Evolutionary conservation across 1,284 basidiomycete genomes (phyloP).

Genomic region (Cryptococcus jaspeensis): DNA sequence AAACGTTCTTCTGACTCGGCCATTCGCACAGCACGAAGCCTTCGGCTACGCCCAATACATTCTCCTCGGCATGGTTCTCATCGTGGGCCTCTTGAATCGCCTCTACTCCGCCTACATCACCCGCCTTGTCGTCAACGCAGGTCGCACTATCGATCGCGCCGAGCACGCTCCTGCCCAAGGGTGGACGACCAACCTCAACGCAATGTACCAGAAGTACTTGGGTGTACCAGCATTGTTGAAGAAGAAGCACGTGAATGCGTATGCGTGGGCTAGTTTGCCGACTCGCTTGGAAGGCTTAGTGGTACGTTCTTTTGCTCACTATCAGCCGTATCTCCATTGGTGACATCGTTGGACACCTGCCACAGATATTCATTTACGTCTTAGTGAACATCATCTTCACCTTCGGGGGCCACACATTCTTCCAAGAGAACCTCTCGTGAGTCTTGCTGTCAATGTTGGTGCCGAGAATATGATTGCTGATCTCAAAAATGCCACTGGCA

Average conservation of each 20-base stretch:
- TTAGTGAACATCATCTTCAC: constrained; percentile 38
- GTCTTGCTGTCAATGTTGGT: too few species aligned
- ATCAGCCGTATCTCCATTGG: not conserved
- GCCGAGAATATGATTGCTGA: too few species aligned
- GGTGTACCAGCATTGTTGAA: constrained; percentile 27
- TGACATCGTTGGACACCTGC: not conserved
- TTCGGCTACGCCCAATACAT: constrained; percentile 28
- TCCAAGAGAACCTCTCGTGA: constrained; percentile 41
- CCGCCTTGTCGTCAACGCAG: not conserved
- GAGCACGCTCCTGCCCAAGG: not conserved
- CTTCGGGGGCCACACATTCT: constrained; percentile 57
- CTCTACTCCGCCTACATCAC: constrained; percentile 6
- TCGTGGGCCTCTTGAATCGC: constrained; percentile 21
- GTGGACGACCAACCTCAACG: not conserved
- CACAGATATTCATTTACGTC: constrained; percentile 29
- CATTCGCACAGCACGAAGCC: constrained; percentile 23
- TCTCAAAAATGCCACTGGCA: too few species aligned
- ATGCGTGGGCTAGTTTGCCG: constrained; percentile 26
- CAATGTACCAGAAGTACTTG: constrained; percentile 21
- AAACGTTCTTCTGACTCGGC: too few species aligned
- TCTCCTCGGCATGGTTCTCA: constrained; percentile 15
- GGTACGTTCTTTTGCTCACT: constrained; percentile 9
- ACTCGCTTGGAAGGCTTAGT: constrained; percentile 30
- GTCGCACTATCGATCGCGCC: not conserved
- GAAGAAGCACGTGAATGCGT: constrained; percentile 24